A percentile compares a stretch with the other conserved stretches of the same genome.
Conservation (phyloP, 306 rosid genomes). For the Begonia loranthoides region DNA sequence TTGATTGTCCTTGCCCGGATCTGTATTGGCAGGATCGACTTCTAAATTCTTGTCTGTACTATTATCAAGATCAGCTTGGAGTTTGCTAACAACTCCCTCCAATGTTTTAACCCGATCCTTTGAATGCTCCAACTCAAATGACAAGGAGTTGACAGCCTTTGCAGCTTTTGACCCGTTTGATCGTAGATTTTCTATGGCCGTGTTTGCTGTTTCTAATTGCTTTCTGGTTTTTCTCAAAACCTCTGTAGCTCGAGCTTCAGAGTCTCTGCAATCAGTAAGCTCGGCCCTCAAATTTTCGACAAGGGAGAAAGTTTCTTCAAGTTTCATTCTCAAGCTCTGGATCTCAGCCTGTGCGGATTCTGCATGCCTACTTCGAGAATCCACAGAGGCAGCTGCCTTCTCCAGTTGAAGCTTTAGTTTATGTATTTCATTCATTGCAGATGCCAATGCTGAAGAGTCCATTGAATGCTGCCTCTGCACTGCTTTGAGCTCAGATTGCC, state of each 20-base stretch:
- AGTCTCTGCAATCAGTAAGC: constrained; percentile 43
- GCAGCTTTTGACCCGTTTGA: constrained; percentile 29
- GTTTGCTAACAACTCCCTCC: constrained; percentile 54
- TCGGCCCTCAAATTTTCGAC: constrained; percentile 52
- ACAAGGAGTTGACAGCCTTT: constrained; percentile 18
- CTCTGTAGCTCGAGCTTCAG: constrained; percentile 48
- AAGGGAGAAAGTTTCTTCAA: constrained; percentile 41
- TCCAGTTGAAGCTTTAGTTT: constrained; percentile 72
- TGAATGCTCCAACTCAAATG: constrained; percentile 66
- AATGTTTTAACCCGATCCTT: constrained; percentile 38
- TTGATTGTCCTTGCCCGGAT: constrained; percentile 33
- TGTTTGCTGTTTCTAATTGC: constrained; percentile 52
- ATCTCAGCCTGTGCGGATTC: constrained; percentile 54
- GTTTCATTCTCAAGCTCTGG: constrained; percentile 49
- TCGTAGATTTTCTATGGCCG: constrained; percentile 31
- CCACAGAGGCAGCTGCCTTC: constrained; percentile 41
- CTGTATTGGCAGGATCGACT: constrained; percentile 62
- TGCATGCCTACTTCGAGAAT: constrained; percentile 30
- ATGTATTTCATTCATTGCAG: constrained; percentile 75
- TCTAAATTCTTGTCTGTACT: constrained; percentile 39
- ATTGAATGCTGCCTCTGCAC: constrained; percentile 76
- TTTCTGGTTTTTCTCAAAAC: constrained; percentile 32
- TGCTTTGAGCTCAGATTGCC: constrained; percentile 93
- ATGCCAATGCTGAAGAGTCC: constrained; percentile 72
- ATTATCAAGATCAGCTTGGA: too few species aligned